These are phyloP conservation scores for Hyaloscypha variabilis DNA, from an alignment of 495 filamentous ascomycete genomes.

Conservation along the genomic window DNA sequence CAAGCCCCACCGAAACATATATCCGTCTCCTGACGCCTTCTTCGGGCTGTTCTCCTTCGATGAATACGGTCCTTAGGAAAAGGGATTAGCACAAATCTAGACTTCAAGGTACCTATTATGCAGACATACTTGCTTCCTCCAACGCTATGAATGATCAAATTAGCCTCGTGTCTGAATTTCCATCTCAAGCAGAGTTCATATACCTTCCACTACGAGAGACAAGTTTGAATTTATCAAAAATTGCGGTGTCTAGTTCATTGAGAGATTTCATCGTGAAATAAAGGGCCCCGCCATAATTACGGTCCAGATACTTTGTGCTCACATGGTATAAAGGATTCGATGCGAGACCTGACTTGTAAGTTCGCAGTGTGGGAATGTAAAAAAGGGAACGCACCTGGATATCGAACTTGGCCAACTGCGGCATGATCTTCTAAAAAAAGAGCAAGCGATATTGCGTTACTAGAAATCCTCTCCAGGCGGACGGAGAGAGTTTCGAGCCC, in stretches of 20 bases:
- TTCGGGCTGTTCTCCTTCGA: neutral
- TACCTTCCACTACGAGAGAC: conserved; percentile 1
- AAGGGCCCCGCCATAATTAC: neutral
- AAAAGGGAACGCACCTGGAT: neutral
- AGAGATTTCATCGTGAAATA: neutral
- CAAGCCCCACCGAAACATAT: neutral
- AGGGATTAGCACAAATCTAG: neutral
- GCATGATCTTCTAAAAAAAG: conserved; percentile 75
- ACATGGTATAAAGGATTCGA: neutral
- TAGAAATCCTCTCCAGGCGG: conserved; percentile 81
- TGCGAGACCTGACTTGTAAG: neutral
- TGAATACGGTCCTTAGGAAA: neutral
- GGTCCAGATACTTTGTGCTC: neutral
- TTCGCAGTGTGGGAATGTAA: neutral
- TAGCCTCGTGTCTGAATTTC: neutral
- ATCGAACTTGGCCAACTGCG: neutral
- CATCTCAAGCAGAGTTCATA: neutral
- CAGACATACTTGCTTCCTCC: conserved; percentile 5
- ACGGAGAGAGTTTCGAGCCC: conserved; percentile 89
- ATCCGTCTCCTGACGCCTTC: neutral
- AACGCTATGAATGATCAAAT: neutral
- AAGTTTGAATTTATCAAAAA: conserved; percentile 1
- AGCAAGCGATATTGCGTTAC: conserved; percentile 79
- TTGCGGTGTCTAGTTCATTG: neutral
- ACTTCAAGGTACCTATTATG: neutral